These are phyloP conservation scores for Ensete ventricosum DNA, from an alignment of 176 grass and related monocot genomes.

Conservation along the genomic window DNA sequence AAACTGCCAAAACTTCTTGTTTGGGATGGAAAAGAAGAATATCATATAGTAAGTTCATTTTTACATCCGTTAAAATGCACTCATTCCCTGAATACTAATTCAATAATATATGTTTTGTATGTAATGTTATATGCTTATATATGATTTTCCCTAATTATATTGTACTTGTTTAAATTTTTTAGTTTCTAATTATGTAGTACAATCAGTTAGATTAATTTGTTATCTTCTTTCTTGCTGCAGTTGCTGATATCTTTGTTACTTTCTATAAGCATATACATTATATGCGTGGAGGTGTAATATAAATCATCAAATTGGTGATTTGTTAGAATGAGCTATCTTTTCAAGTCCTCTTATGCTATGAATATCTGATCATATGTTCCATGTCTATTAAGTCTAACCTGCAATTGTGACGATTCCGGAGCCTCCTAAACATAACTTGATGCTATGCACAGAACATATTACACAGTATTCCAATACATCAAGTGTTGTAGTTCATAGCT, in stretches of 20 bases:
- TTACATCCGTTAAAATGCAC: neutral
- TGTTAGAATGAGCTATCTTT: neutral
- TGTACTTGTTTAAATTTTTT: neutral
- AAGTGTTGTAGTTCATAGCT: no score
- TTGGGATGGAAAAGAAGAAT: conserved; percentile 93
- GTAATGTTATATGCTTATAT: neutral
- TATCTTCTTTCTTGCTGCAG: neutral
- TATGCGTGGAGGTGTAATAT: neutral
- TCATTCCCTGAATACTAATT: neutral
- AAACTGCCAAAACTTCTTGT: conserved; percentile 79
- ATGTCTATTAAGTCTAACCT: no score
- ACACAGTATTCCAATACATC: no score
- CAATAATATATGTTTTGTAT: neutral
- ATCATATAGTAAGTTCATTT: conserved; percentile 54
- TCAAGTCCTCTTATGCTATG: neutral
- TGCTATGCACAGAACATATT: no score
- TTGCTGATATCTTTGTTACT: neutral
- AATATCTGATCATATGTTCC: no score
- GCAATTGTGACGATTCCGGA: no score
- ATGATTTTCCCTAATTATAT: neutral
- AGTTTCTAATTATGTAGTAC: neutral
- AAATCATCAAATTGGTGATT: neutral
- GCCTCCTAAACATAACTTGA: no score
- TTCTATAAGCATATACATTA: neutral
- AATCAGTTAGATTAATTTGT: neutral